A percentile compares a stretch with the other conserved stretches of the same genome.
These are phyloP conservation scores for Ophiostoma novo-ulmi DNA, from an alignment of 2,329 filamentous ascomycete genomes.

Conservation along the genomic window DNA sequence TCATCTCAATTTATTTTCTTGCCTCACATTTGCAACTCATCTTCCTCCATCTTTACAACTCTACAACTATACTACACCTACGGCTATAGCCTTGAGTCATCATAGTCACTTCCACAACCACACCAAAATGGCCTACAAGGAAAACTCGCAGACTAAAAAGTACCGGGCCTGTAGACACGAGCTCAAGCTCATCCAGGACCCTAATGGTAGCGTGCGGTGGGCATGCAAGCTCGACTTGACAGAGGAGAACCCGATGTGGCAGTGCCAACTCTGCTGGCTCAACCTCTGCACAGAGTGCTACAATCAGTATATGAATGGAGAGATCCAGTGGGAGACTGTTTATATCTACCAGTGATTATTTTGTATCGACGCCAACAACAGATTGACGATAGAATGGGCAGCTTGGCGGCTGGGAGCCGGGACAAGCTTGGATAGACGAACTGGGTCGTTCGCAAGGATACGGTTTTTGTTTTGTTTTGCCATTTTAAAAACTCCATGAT, in stretches of 20 bases:
- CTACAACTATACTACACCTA: not conserved
- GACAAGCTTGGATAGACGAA: not conserved
- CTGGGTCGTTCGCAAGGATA: not conserved
- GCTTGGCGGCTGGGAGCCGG: not conserved
- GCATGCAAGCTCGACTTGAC: conserved; percentile 59
- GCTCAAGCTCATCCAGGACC: conserved; percentile 5
- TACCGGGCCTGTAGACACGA: conserved; percentile 7
- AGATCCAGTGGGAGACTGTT: not conserved
- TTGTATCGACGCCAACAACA: not conserved
- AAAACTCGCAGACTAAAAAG: not conserved
- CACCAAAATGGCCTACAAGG: not conserved
- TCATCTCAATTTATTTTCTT: not conserved
- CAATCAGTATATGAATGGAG: not conserved
- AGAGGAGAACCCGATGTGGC: conserved; percentile 63
- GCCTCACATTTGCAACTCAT: not conserved
- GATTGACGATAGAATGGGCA: not conserved
- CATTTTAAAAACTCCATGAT: not conserved
- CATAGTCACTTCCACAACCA: not conserved
- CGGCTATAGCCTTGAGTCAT: not conserved
- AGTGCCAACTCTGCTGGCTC: conserved; percentile 64
- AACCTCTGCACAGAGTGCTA: conserved; percentile 57
- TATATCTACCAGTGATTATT: not conserved
- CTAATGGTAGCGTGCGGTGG: conserved; percentile 59
- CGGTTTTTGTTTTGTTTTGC: not conserved
- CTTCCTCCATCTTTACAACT: not conserved